Percentiles rank a stretch among this genome's conserved stretches.
phyloP scores from a whole-genome alignment of 345 rosid species.

The Euphorbia peplus region DNA sequence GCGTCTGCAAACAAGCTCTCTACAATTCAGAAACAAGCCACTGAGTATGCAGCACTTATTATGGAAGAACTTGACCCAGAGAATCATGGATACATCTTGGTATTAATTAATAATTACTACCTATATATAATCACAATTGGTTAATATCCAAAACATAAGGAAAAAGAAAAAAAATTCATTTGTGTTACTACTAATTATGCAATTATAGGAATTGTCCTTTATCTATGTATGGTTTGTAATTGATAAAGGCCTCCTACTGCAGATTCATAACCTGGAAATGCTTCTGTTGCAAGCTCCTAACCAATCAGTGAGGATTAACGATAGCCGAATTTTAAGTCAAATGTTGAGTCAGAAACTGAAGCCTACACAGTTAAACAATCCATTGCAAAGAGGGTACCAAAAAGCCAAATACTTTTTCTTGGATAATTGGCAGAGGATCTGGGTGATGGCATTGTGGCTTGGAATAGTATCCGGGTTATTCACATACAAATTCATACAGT shows the following conservation, averaged over 20 bases:
- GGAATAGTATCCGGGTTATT: constrained; percentile 59
- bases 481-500: constrained; percentile 67
- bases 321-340: constrained; percentile 69
- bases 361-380: constrained; percentile 62
- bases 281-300: constrained; percentile 71
- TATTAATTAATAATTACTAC: constrained; percentile 25
- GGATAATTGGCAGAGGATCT: constrained; percentile 83
- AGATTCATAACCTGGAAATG: constrained; percentile 70
- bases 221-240: too few relatives aligned
- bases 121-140: background rate
- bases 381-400: constrained; percentile 38
- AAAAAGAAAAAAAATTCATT: too few relatives aligned
- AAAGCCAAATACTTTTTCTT: constrained; percentile 53
- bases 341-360: constrained; percentile 76
- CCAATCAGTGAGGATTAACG: constrained; percentile 64
- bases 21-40: constrained; percentile 75
- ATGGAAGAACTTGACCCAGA: constrained; percentile 92
- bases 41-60: constrained; percentile 76
- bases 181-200: too few relatives aligned
- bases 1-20: constrained; percentile 89
- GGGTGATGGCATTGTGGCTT: constrained; percentile 76
- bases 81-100: constrained; percentile 80
- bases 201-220: background rate
- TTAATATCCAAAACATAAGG: too few relatives aligned
- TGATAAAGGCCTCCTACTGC: constrained; percentile 18